phyloP scores from a whole-genome alignment of 2,329 filamentous ascomycete genomes.

The Neopestalotiopsis sp. region DNA sequence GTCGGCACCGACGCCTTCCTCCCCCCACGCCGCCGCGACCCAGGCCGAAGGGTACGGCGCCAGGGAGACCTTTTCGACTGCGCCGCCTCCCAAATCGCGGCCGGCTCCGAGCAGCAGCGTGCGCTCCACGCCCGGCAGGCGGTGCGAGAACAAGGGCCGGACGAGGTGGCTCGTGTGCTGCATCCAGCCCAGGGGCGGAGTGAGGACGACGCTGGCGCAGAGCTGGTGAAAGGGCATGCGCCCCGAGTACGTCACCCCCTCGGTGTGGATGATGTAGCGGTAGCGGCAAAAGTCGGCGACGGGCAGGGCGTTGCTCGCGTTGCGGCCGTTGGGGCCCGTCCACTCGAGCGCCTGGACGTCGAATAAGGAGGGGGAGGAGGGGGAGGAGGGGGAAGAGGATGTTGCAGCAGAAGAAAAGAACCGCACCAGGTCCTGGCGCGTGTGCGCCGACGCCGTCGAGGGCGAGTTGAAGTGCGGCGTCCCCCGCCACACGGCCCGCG shows the following conservation, averaged over 20 bases:
- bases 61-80: slow-evolving; percentile 16
- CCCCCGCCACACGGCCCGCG: slow-evolving; percentile 56
- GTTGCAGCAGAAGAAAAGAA: too few species aligned
- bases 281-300: slow-evolving; percentile 59
- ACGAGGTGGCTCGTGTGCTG: slow-evolving; percentile 57
- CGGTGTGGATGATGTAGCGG: slow-evolving; percentile 58
- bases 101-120: slow-evolving; percentile 1
- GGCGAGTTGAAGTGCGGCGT: slow-evolving; percentile 56
- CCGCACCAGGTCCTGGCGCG: slow-evolving; percentile 47
- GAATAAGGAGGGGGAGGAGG: slow-evolving; percentile 43
- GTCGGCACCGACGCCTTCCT: slow-evolving; percentile 28
- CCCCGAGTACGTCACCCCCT: slow-evolving; percentile 59
- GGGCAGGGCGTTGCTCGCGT: slow-evolving; percentile 48
- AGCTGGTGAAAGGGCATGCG: slow-evolving; percentile 58
- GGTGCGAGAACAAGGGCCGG: slow-evolving; percentile 48
- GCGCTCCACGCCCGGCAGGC: slow-evolving; percentile 26
- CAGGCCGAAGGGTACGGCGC: slow-evolving; percentile 34
- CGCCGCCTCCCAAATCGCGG: not conserved
- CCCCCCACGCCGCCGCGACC: slow-evolving; percentile 45
- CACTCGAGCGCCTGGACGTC: slow-evolving; percentile 51
- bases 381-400: too few species aligned
- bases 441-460: slow-evolving; percentile 44
- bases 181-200: slow-evolving; percentile 53
- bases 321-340: slow-evolving; percentile 34
- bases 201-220: slow-evolving; percentile 53